Evolutionary conservation across 1,284 basidiomycete species (phyloP), one percentile per base, ranked within the genome.

Genomic region (Vanrija pseudolonga): DNA sequence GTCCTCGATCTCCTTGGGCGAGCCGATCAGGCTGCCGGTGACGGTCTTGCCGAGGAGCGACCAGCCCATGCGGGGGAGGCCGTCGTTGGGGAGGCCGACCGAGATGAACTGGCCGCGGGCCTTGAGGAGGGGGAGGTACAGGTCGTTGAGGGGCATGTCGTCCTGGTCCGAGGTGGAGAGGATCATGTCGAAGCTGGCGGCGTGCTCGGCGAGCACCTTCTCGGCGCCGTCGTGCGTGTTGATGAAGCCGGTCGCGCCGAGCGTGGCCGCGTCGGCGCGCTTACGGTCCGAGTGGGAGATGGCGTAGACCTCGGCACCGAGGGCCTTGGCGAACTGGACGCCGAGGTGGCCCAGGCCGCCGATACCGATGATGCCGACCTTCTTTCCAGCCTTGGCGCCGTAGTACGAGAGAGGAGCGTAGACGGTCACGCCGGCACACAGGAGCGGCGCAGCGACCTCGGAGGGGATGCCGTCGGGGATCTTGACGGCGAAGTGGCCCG

Each of bases 401-500:
- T 85, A 82, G 47, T 81, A 76, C 51, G 81, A 78, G 17, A 88
- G 75, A 4, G 86, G 85, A 1, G 83, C 83, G 76, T 79, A 87
- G 39, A 85, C 81, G 3, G 86, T 87, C n/a, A 87, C 69, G 41
- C 86, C 86, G 9, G 79, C 85, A 63, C 85, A 87, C 43, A 72
- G 61, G 64, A 76, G 68, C 26, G 78, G 77, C 26, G 79, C 79
- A 4, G 80, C 84, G 53, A 82, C 69, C 54, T 81, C 80, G 7
- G 81, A 79, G 43, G 79, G 73, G 49, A 88, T 73, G 7, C 65
- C 78, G 9, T 86, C 81, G 2, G 87, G 86, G 50, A 89, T 82
- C n/a, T 79, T 79, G 72, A 88, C 85, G 38, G 85, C 85, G 67
- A 84, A 88, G 61, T 80, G 81, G 60, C 86, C 80, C 55, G 86